Base-by-base conservation (phyloP, 345 rosid genomes). In the Eucalyptus brandiana region DNA sequence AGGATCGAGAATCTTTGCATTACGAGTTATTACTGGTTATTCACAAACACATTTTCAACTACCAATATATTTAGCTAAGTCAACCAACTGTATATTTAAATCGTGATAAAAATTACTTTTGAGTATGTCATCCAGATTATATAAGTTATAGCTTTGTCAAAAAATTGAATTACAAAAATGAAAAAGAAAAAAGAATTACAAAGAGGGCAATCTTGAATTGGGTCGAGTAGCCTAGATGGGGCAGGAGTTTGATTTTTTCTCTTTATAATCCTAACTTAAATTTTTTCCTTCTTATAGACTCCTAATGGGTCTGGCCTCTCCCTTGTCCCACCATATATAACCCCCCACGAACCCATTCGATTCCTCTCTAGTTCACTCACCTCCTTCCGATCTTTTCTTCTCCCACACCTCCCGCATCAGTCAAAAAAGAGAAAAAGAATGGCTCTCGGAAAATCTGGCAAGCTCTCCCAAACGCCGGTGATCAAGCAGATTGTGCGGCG, bases 401-500 rank as follows among this genome's bases (percentile, higher is more conserved):
- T 76, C 47, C 47, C 47, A 21, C 83, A 6, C 47, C 47, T 76
- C 85, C 21, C 85, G 28, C 45, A 34, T 21, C 81, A 19, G 30
- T 56, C 5, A 56, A 56, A 47, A 40, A 11, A 12, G 28, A 4
- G 85, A 40, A 6, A 23, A 76, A 12, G 85, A 76, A 88, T 88
- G 90, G 87, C 81, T 24, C 60, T 88, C 28, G 58, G 51, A 53
- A 93, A 92, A 67, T 83, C 94, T 9, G 90, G 60, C 90, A 93
- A 89, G 87, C 92, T 92, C 26, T n/a, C 91, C 14, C 94, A 91
- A 80, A 34, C 94, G 42, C 62, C 88, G 40, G 94, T 91, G 30
- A 42, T 93, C 76, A 93, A 89, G 92, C 93, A 92, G 85, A 93
- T 93, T 58, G 90, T 93, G 58, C 91, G 89, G 89, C 89, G 93